Conservation (phyloP, 768 basidiomycete genomes). For the Dacryopinax spathularia region DNA sequence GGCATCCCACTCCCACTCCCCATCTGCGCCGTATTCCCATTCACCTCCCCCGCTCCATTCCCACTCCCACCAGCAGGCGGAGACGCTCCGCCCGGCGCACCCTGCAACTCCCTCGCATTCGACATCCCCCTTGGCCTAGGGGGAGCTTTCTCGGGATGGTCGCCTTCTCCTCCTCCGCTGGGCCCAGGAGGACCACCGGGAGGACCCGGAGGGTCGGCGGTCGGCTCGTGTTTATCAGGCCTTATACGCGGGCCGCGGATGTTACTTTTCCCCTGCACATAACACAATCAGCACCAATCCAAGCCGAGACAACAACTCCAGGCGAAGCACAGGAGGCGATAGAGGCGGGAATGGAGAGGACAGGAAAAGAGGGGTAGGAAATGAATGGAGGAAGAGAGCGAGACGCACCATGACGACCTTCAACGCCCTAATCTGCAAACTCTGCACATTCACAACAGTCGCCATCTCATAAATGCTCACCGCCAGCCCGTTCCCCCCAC, state of each 20-base stretch:
- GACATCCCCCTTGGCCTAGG: not conserved
- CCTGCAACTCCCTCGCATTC: not conserved
- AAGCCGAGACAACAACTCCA: too few relatives aligned
- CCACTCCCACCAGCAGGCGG: not conserved
- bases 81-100: not conserved
- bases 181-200: too few relatives aligned
- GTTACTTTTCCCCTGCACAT: not conserved
- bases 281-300: too few relatives aligned
- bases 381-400: too few relatives aligned
- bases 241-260: not conserved
- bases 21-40: not conserved
- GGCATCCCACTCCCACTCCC: not conserved
- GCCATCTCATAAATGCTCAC: conserved; percentile 93
- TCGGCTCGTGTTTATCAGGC: not conserved
- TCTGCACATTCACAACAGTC: conserved; percentile 75
- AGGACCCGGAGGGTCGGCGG: not conserved
- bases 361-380: too few relatives aligned
- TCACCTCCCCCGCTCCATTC: not conserved
- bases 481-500: too few relatives aligned
- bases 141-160: not conserved
- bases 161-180: not conserved
- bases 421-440: conserved; percentile 78
- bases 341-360: not conserved
- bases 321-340: too few relatives aligned
- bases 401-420: conserved; percentile 70